A percentile compares a stretch with the other conserved stretches of the same genome.
Evolutionary conservation across 139 green algal genomes (phyloP).

Genomic region (Coelastrella sp.): DNA sequence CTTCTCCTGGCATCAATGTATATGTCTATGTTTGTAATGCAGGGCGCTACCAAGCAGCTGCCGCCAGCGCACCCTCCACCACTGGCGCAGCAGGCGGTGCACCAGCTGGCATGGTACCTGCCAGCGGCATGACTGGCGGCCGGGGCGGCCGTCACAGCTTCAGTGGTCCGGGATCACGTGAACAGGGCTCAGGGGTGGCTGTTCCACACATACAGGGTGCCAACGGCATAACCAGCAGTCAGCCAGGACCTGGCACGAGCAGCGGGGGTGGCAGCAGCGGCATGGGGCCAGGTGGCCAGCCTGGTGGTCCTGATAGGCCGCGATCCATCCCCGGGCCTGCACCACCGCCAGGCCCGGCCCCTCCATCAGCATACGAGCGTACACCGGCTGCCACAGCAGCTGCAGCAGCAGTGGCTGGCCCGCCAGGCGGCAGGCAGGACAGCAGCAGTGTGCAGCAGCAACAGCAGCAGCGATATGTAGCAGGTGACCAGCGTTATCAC

Average conservation of each 20-base stretch:
- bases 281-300: neutral
- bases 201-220: neutral
- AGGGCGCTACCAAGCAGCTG: neutral
- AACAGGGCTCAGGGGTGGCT: neutral
- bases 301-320: neutral
- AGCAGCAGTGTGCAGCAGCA: constrained; percentile 43
- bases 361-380: constrained; percentile 27
- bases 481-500: constrained; percentile 1
- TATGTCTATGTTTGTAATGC: neutral
- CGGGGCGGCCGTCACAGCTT: neutral
- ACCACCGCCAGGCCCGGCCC: constrained; percentile 8
- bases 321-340: constrained; percentile 9
- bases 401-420: constrained; percentile 6
- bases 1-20: neutral
- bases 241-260: neutral
- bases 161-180: too few species aligned
- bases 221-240: neutral
- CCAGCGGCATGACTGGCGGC: too few species aligned
- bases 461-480: constrained; percentile 22
- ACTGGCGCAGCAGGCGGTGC: neutral
- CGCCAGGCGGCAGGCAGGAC: neutral
- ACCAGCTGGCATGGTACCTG: neutral
- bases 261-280: neutral
- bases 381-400: neutral
- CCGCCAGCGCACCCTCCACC: neutral